These are phyloP conservation scores for Phlebiopsis flavidoalba DNA, from an alignment of 768 basidiomycete genomes.

Conservation along the genomic window DNA sequence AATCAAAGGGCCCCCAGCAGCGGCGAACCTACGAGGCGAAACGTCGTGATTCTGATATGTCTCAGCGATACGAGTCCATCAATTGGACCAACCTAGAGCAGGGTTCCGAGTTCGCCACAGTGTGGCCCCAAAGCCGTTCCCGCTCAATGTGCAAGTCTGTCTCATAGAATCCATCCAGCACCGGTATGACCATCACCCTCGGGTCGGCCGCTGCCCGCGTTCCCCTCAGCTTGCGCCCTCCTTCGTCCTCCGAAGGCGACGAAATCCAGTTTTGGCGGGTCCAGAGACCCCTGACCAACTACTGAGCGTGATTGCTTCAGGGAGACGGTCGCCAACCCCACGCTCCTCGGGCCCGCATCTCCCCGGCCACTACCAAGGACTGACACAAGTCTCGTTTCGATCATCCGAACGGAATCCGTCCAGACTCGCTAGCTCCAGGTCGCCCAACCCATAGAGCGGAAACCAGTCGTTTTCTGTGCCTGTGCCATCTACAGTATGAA, in stretches of 20 bases:
- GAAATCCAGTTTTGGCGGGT: slow-evolving; percentile 16
- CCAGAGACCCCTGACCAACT: slow-evolving; percentile 11
- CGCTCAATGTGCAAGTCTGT: slow-evolving; percentile 8
- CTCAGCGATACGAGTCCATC: slow-evolving; percentile 75
- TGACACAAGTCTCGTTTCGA: neutral
- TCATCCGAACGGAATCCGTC: slow-evolving; percentile 3
- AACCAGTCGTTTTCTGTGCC: slow-evolving; percentile 1
- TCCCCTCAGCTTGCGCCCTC: slow-evolving; percentile 23
- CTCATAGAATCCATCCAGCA: neutral
- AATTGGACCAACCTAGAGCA: slow-evolving; percentile 20
- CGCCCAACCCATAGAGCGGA: slow-evolving; percentile 5
- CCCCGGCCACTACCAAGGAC: slow-evolving; percentile 7
- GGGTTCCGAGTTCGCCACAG: slow-evolving; percentile 14
- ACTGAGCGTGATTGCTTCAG: slow-evolving; percentile 1
- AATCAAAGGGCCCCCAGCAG: slow-evolving; percentile 23
- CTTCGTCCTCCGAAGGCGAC: slow-evolving; percentile 18
- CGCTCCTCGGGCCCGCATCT: neutral
- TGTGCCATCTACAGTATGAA: neutral
- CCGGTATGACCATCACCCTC: slow-evolving; percentile 20
- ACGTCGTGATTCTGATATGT: slow-evolving; percentile 86
- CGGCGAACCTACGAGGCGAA: slow-evolving; percentile 40
- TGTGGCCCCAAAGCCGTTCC: slow-evolving; percentile 11
- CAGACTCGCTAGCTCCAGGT: too few relatives aligned
- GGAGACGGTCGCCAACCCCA: slow-evolving; percentile 10
- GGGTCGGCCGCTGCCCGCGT: slow-evolving; percentile 21